Evolutionary conservation across 2,329 filamentous ascomycete species (phyloP), one percentile per base, ranked within the genome.

Genomic region (Elsinoe necatrix): DNA sequence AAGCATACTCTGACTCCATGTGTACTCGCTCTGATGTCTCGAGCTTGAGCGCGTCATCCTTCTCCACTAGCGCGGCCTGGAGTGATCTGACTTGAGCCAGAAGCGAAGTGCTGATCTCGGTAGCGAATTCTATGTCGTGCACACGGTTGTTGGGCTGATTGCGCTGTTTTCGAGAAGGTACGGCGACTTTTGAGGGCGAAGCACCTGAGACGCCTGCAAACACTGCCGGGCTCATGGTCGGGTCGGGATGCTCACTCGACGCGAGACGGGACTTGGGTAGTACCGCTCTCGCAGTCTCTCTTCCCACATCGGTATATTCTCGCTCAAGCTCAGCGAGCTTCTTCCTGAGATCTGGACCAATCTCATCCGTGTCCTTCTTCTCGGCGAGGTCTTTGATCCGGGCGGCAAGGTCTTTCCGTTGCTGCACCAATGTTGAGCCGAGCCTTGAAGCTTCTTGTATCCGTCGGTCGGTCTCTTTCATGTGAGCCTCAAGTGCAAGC

Each of bases 51-150:
- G 89, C 80, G 54, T 95, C 91, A 61, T 98, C 93, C 63, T 89
- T 87, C 72, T 97, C 90, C 0, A 85, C 81, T 9, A 98, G 79
- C 14, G 95, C 77, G 1, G 84, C 80, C 70, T 98, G 93, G 56
- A 98, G 74, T 67, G 93, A 90, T 60, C 93, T 86, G 52, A 98
- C 87, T 73, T 97, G 93, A n/a, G 87, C 84, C 54, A 98, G 85
- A 54, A 98, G 78, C 1, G 90, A 95, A 4, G 89, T 95, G 67
- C 90, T 96, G 65, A 98, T 96, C 68, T 98, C 92, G 52, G 93
- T 91, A n/a, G 92, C 93, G 67, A 98, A 95, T 65, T 96, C 90
- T 67, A 98, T 95, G 67, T 98, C 93, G 68, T 97, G 90, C 11
- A 95, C 85, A 54, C 91, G 84, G 67, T 85, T 93, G 8, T 86